Base-by-base conservation (phyloP, 2,329 filamentous ascomycete species). In the Aspergillus ustus region DNA sequence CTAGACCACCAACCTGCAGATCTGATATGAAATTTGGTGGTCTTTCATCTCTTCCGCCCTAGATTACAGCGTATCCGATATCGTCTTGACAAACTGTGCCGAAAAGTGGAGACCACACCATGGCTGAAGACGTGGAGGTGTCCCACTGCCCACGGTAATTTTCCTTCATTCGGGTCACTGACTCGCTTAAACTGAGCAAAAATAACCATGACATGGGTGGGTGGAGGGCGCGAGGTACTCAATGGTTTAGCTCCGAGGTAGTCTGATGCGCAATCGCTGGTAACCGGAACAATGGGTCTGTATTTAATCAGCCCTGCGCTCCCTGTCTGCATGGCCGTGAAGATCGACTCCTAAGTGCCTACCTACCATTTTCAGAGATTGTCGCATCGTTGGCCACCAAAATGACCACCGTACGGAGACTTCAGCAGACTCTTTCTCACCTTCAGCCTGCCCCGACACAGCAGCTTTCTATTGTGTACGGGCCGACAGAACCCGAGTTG, bases 401-500 rank as follows among this genome's bases (percentile, higher is more conserved):
- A 37, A 74, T 74, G 71, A 65, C 70, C 37, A 60, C 68, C 61
- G 67, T 73, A 56, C 70, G 71, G 53, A 70, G 72, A 51, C 66
- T 75, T 52, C 70, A 73, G 55, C 71, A 72, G 60, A 74, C 69
- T 9, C 64, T 71, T 31, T 70, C 69, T n/a, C 73, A 75, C 55
- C 57, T 73, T 17, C 67, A 71, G 49, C 64, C 69, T 4, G 57
- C 60, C 1, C 37, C 61, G 19, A 52, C 63, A 11, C 62, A 67
- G 28, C 66, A 70, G 22, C 69, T 81, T 51, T 84, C 90, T 0
- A 76, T 92, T 20, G 83, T 93, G 31, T 82, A 90, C 57, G 91
- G 91, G 1, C 87, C 88, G 2, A 83, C 86, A 48, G 84, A 91
- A 66, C 88, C 90, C 61, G 87, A 88, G 1, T 83, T 93, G 43